Conservation (phyloP, 192 early-diverging fungal species). For the Phycomyces nitens region DNA sequence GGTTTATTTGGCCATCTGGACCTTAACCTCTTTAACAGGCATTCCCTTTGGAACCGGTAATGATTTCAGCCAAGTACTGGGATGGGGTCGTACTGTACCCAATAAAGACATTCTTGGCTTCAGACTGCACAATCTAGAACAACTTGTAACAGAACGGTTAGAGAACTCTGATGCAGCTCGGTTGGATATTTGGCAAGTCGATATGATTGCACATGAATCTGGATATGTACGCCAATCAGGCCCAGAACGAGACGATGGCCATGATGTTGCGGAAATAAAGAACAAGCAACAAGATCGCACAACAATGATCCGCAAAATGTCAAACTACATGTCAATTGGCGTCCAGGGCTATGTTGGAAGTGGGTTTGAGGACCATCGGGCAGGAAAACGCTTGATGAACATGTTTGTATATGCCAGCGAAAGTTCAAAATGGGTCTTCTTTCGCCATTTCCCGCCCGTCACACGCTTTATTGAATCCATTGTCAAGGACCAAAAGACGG, state of each 20-base stretch:
- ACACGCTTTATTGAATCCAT: slow-evolving; percentile 59
- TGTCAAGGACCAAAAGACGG: slow-evolving; percentile 45
- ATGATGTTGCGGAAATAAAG: slow-evolving; percentile 31
- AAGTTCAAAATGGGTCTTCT: slow-evolving; percentile 61
- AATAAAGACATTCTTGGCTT: slow-evolving; percentile 56
- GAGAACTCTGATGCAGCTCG: slow-evolving; percentile 56
- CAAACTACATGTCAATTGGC: slow-evolving; percentile 70
- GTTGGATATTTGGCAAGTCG: slow-evolving; percentile 70
- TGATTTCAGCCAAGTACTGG: slow-evolving; percentile 71
- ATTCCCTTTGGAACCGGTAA: slow-evolving; percentile 78
- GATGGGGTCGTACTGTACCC: slow-evolving; percentile 68
- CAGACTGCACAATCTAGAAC: slow-evolving; percentile 53
- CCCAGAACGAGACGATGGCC: slow-evolving; percentile 44
- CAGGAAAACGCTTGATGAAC: slow-evolving; percentile 61
- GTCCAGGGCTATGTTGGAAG: slow-evolving; percentile 72
- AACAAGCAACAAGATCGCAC: neutral
- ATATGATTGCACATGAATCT: slow-evolving; percentile 51
- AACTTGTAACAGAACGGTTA: slow-evolving; percentile 53
- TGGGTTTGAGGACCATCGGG: slow-evolving; percentile 66
- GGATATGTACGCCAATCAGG: slow-evolving; percentile 64
- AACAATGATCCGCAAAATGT: slow-evolving; percentile 52
- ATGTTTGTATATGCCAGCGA: slow-evolving; percentile 62
- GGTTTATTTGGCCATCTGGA: neutral
- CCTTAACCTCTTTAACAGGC: slow-evolving; percentile 15
- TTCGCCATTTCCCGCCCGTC: slow-evolving; percentile 57